phyloP scores from a whole-genome alignment of 768 basidiomycete species.

The Suillus variegatus region DNA sequence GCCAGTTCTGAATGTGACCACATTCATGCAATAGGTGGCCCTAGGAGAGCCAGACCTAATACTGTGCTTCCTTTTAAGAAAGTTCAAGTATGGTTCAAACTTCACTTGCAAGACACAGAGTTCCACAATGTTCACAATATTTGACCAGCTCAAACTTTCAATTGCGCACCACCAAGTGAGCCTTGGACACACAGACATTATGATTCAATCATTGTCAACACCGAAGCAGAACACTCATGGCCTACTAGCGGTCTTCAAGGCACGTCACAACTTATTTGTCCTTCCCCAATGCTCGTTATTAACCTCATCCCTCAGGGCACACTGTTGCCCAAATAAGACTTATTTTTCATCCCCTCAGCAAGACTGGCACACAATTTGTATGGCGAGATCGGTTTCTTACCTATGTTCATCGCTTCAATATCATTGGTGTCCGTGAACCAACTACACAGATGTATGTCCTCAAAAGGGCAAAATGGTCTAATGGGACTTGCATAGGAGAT shows the following conservation, averaged over 20 bases:
- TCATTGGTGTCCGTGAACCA: no score
- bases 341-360: background rate
- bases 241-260: constrained; percentile 6
- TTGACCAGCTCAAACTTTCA: no score
- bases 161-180: background rate
- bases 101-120: background rate
- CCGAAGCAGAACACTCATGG: background rate
- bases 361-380: background rate
- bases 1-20: no score
- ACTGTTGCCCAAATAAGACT: background rate
- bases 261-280: background rate
- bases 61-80: constrained; percentile 1
- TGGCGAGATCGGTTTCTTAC: constrained; percentile 11
- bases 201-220: constrained; percentile 1
- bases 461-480: constrained; percentile 8
- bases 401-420: constrained; percentile 17
- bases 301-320: no score
- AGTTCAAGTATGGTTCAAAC: constrained; percentile 12
- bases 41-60: no score
- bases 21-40: no score
- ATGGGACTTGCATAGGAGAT: background rate
- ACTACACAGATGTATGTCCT: background rate
- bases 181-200: background rate
- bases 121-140: no score
- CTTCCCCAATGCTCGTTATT: no score